Conservation (phyloP, 2,329 filamentous ascomycete genomes). For the Aspergillus persii region DNA sequence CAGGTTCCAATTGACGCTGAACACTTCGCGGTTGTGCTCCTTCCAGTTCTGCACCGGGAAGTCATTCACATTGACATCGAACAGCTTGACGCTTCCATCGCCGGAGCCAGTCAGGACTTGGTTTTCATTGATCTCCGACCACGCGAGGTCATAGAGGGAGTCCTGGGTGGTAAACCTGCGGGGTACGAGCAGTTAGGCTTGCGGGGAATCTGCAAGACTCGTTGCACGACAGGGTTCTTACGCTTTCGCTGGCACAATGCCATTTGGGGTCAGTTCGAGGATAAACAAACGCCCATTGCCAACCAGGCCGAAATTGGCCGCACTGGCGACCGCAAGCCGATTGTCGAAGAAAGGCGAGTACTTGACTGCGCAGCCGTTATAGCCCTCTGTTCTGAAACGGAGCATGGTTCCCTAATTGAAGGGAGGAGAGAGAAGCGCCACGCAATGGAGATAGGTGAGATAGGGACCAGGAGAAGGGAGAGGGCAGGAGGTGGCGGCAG, state of each 20-base stretch:
- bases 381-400: constrained; percentile 89
- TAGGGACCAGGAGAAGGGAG: not conserved
- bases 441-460: not conserved
- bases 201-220: not conserved
- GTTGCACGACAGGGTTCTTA: constrained; percentile 37
- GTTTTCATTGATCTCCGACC: constrained; percentile 96
- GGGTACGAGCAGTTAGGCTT: not conserved
- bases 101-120: constrained; percentile 86
- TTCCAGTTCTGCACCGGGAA: constrained; percentile 91
- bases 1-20: constrained; percentile 89
- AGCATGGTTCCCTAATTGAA: constrained; percentile 62
- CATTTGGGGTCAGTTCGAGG: constrained; percentile 75
- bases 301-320: constrained; percentile 95
- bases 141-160: constrained; percentile 88
- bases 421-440: not conserved
- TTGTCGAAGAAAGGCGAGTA: constrained; percentile 99
- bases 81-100: constrained; percentile 92
- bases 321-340: constrained; percentile 81
- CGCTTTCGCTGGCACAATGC: constrained; percentile 81
- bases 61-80: constrained; percentile 75
- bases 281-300: constrained; percentile 91
- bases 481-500: not conserved
- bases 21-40: constrained; percentile 90
- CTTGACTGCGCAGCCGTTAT: constrained; percentile 94
- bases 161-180: constrained; percentile 92